Conservation (phyloP, 2,329 filamentous ascomycete genomes). For the Zasmidium angulare region DNA sequence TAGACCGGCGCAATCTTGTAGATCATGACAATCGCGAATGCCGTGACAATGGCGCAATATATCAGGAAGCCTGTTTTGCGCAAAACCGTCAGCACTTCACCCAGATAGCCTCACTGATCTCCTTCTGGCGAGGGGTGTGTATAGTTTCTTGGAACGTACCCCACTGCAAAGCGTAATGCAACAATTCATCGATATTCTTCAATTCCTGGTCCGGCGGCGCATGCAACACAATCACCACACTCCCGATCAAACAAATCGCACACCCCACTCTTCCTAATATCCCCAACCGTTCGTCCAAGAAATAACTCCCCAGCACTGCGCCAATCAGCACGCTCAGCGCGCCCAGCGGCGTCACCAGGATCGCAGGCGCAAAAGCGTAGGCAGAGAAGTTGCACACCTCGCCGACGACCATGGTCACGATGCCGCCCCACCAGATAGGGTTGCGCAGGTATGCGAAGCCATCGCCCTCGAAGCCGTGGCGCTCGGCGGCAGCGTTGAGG, state of each 20-base stretch:
- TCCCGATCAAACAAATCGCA: constrained; percentile 92
- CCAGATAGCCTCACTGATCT: not conserved
- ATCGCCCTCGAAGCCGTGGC: constrained; percentile 94
- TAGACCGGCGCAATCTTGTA: constrained; percentile 87
- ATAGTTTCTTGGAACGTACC: constrained; percentile 57
- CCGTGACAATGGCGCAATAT: constrained; percentile 75
- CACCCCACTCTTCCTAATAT: constrained; percentile 89
- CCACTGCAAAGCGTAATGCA: constrained; percentile 85
- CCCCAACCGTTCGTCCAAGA: constrained; percentile 87
- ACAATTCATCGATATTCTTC: constrained; percentile 84
- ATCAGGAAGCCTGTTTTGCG: constrained; percentile 74
- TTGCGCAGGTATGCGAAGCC: constrained; percentile 92
- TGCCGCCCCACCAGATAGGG: constrained; percentile 97
- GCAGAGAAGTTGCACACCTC: constrained; percentile 97
- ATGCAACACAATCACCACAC: constrained; percentile 95
- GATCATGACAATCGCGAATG: constrained; percentile 92
- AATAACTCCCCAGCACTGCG: constrained; percentile 91
- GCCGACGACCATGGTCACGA: constrained; percentile 83
- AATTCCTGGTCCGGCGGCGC: constrained; percentile 93
- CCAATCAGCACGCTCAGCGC: constrained; percentile 92
- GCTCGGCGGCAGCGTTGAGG: constrained; percentile 83
- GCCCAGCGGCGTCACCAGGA: constrained; percentile 91
- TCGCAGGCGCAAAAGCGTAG: constrained; percentile 98
- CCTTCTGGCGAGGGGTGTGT: too few relatives aligned
- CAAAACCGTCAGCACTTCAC: constrained; percentile 6